Conservation (phyloP, 2,329 filamentous ascomycete genomes). For the Calonectria honghensis region DNA sequence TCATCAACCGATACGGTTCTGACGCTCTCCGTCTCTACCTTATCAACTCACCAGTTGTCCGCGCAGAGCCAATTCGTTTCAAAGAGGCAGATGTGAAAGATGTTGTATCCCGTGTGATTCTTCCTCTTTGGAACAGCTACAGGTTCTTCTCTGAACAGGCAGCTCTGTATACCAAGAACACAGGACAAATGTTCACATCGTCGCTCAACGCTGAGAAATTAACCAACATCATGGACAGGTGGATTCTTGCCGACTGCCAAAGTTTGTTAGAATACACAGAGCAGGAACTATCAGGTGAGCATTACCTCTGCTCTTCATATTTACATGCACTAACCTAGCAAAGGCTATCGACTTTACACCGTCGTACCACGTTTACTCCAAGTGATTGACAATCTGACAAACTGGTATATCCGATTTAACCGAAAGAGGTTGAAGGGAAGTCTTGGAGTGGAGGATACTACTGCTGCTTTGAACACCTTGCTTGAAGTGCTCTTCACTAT, state of each 20-base stretch:
- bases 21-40: conserved; percentile 96
- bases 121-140: conserved; percentile 97
- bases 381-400: conserved; percentile 94
- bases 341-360: conserved; percentile 87
- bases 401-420: conserved; percentile 99
- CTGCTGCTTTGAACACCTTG: conserved; percentile 90
- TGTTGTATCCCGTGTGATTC: conserved; percentile 91
- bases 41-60: conserved; percentile 96
- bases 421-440: conserved; percentile 93
- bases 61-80: conserved; percentile 92
- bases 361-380: conserved; percentile 89
- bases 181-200: too few species aligned
- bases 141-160: conserved; percentile 97
- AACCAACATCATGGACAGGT: conserved; percentile 91
- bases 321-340: conserved; percentile 25
- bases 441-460: conserved; percentile 87
- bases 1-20: conserved; percentile 92
- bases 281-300: conserved; percentile 88
- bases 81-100: conserved; percentile 95
- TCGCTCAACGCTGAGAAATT: conserved; percentile 69
- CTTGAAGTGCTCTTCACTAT: conserved; percentile 95
- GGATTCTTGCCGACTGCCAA: conserved; percentile 95
- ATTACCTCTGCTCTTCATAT: neutral
- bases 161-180: conserved; percentile 80
- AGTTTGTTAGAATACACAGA: conserved; percentile 94